Conservation (phyloP, 2,329 filamentous ascomycete genomes). For the Arthrobotrys sphaeroides region DNA sequence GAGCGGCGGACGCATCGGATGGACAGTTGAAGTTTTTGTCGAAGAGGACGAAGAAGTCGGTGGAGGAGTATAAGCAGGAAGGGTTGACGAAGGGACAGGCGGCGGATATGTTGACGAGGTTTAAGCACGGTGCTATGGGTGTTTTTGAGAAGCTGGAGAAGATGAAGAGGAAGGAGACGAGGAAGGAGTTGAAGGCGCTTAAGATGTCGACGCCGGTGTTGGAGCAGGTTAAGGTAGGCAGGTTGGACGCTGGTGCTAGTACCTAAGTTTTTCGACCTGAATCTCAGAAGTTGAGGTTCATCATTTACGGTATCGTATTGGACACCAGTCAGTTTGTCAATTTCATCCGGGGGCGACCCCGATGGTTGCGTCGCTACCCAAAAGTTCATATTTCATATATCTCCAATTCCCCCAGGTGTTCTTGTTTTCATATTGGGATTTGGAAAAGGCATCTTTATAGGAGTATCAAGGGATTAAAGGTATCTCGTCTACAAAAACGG, state of each 20-base stretch:
- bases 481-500: conserved; percentile 33
- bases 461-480: conserved; percentile 46
- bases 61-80: conserved; percentile 60
- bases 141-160: conserved; percentile 68
- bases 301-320: too few species aligned
- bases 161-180: conserved; percentile 65
- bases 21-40: conserved; percentile 77
- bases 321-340: not conserved
- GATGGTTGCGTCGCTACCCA: not conserved
- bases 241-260: not conserved
- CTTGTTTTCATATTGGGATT: not conserved
- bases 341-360: not conserved
- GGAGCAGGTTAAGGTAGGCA: conserved; percentile 33
- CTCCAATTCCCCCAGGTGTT: not conserved
- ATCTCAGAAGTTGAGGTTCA: not conserved
- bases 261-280: not conserved
- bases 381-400: not conserved
- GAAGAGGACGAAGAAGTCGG: conserved; percentile 62
- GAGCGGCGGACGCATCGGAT: conserved; percentile 71
- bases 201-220: conserved; percentile 28
- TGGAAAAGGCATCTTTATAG: conserved; percentile 6
- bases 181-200: conserved; percentile 57
- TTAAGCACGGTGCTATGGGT: conserved; percentile 81
- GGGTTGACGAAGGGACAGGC: conserved; percentile 76
- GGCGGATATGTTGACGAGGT: conserved; percentile 88